Conservation (phyloP, 441 rosid genomes). For the California macrophylla region DNA sequence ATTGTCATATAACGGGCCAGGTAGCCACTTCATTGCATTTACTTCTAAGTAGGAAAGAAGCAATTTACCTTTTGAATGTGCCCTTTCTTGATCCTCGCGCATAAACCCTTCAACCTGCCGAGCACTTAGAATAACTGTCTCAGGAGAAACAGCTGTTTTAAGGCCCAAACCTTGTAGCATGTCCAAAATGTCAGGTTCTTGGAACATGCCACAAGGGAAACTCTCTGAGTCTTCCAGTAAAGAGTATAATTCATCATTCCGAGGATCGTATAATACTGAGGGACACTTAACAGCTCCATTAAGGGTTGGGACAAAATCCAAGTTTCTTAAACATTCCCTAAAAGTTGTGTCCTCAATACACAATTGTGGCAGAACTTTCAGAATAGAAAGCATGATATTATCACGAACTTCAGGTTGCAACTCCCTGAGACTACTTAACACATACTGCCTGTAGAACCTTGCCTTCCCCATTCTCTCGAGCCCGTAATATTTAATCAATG, state of each 20-base stretch:
- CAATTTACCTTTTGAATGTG: slow-evolving; percentile 68
- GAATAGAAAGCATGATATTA: slow-evolving; percentile 65
- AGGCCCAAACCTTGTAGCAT: slow-evolving; percentile 89
- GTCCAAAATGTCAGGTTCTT: slow-evolving; percentile 60
- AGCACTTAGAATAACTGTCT: slow-evolving; percentile 79
- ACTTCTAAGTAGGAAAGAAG: slow-evolving; percentile 88
- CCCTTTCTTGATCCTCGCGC: slow-evolving; percentile 66
- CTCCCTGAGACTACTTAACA: slow-evolving; percentile 48
- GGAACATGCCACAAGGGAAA: slow-evolving; percentile 69
- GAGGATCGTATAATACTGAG: slow-evolving; percentile 73
- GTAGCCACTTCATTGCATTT: slow-evolving; percentile 85
- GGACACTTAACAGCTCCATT: slow-evolving; percentile 63
- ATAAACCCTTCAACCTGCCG: slow-evolving; percentile 60
- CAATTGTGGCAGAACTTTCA: slow-evolving; percentile 75
- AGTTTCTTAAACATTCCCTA: slow-evolving; percentile 56
- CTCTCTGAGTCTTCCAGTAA: slow-evolving; percentile 74
- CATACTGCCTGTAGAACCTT: slow-evolving; percentile 61
- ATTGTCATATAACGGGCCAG: slow-evolving; percentile 52
- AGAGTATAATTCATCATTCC: slow-evolving; percentile 78
- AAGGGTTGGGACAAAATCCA: slow-evolving; percentile 80
- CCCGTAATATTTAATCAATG: slow-evolving; percentile 59
- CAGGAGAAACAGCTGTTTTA: slow-evolving; percentile 69
- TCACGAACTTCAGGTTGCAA: slow-evolving; percentile 76
- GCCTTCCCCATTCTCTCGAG: slow-evolving; percentile 80
- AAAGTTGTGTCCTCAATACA: slow-evolving; percentile 66